Evolutionary conservation across 345 rosid species (phyloP).

Genomic region (Populus tremula): DNA sequence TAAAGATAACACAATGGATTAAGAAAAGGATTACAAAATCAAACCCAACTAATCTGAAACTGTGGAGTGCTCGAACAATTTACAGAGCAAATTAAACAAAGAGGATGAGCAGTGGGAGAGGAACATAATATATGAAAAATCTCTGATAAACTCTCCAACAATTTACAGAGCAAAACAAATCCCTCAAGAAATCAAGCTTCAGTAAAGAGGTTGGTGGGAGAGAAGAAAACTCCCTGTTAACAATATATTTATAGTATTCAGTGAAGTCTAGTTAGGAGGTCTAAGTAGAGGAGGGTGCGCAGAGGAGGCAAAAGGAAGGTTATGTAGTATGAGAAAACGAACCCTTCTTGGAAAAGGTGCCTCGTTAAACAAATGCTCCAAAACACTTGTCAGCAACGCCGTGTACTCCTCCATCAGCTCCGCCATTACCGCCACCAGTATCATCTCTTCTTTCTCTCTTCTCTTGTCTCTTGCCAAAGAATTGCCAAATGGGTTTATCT

Average conservation of each 20-base stretch:
- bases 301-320: slow-evolving; percentile 59
- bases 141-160: background rate
- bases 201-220: background rate
- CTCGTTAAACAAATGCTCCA: slow-evolving; percentile 61
- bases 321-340: slow-evolving; percentile 67
- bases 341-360: slow-evolving; percentile 80
- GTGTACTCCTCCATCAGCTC: slow-evolving; percentile 86
- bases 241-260: background rate
- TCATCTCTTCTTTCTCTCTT: slow-evolving; percentile 40
- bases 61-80: no score
- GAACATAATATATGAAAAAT: no score
- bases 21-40: no score
- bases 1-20: no score
- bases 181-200: background rate
- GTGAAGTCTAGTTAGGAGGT: background rate
- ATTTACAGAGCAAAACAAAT: background rate
- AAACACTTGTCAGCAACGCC: slow-evolving; percentile 59
- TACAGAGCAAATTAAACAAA: no score
- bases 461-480: background rate
- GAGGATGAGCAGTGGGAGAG: no score
- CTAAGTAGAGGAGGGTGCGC: slow-evolving; percentile 11
- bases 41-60: no score
- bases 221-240: background rate
- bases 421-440: slow-evolving; percentile 59
- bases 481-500: background rate